Base-by-base conservation (phyloP, 768 basidiomycete genomes). In the Hygrophoropsis aurantiaca region DNA sequence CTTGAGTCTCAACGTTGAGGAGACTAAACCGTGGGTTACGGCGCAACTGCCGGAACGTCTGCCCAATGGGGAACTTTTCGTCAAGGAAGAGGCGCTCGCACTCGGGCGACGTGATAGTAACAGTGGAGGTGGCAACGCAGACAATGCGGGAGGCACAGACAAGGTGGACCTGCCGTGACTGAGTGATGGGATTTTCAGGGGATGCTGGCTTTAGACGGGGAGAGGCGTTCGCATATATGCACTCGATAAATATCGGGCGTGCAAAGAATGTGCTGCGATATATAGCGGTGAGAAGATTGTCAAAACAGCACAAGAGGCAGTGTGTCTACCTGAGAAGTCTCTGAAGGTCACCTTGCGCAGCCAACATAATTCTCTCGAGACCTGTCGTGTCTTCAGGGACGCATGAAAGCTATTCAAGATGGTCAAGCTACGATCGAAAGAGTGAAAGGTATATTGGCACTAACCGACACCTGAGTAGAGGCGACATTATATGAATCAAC, bases 321-420 rank as follows among this genome's bases (percentile, higher is more conserved):
- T n/a, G 19, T n/a, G 3, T 9, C 13, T 56, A 84, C 86, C 85
- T 86, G 18, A 87, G 65, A 15, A 84, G 65, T 20, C 85, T 74
- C 60, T 87, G 86, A 5, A 88, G 62, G 59, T 87, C 84, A 4
- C 85, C 86, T 53, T 84, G 83, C 0, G 85, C 79, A 26, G 82
- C 79, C 23, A 87, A 73, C 46, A 82, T 78, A 43, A 87, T 78
- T 20, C 86, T 77, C 62, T 87, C 86, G 15, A 87, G 50, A 25
- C 83, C 83, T 23, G 77, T 82, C 3, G 49, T 53, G 25, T 64
- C 64, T 16, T 36, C 19, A 0, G 62, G 58, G 13, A 60, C 11
- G 21, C 52, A 48, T 8, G 56, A 47, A 26, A 66, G 47, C 63
- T 65, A 35, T 53, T 56, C 5, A 11, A n/a, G 18, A 16, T 26